Evolutionary conservation across 2,329 filamentous ascomycete species (phyloP), one percentile per base, ranked within the genome.

Genomic region (Pestalotiopsis sp.): DNA sequence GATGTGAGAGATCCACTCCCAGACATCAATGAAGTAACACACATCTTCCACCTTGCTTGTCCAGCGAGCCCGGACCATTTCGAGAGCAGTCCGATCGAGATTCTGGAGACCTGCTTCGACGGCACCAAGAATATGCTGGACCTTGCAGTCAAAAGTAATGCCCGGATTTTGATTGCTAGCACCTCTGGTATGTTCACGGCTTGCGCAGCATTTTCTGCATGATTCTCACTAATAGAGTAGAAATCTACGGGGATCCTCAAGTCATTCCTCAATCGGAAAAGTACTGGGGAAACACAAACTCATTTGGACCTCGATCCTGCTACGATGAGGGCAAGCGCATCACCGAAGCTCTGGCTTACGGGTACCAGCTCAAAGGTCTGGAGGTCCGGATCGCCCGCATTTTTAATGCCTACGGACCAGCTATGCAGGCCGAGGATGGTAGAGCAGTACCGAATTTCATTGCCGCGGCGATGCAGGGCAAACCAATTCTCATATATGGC

Each of bases 261-360:
- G 63, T 69, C 25, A 59, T 20, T 20, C 67, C 67, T 3, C 67
- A 69, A 64, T 41, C 62, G 38, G 67, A 81, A 71, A 72, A 69
- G 0, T 82, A 83, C 66, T 77, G 79, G 71, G 81, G 81, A 6
- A 80, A 83, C 52, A 80, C 82, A 20, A 83, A 82, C 66, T 78
- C 79, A 56, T 79, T 81, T 68, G 81, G 81, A 1, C 78, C 80
- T 0, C 76, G 81, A 1, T 75, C 81, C 1, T 83, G 81, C 70
- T 83, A 82, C 52, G 81, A 83, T 62, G 81, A 83, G 71, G 81
- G 81, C 2, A 83, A 83, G 67, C 74, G 81, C 17, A 78, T 78
- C 2, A 76, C 78, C 9, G 81, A 83, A 69, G 75, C 81, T 4
- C 75, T 83, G 0, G 77, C 74, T 12, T 83, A 80, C 25, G 63